phyloP scores from a whole-genome alignment of 2,329 filamentous ascomycete species.

The Alternaria arbusti region DNA sequence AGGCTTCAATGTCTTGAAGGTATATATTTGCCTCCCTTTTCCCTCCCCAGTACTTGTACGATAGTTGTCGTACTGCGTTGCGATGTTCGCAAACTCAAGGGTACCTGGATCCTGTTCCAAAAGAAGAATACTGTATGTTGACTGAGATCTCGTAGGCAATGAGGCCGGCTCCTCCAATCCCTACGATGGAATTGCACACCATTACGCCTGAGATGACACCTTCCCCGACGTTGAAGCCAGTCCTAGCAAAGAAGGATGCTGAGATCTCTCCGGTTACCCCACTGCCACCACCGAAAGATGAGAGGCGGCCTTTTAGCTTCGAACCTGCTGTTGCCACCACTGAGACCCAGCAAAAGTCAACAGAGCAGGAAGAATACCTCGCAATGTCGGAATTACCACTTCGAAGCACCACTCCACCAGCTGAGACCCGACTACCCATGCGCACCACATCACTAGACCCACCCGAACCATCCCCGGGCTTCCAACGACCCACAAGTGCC shows the following conservation, averaged over 20 bases:
- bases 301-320: constrained; percentile 35
- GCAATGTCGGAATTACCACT: not conserved
- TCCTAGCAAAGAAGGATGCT: constrained; percentile 16
- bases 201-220: constrained; percentile 42
- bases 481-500: not conserved
- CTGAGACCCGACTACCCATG: constrained; percentile 4
- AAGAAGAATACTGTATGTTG: not conserved
- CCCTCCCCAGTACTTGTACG: constrained; percentile 29
- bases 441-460: constrained; percentile 18
- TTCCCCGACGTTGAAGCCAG: constrained; percentile 29
- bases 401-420: constrained; percentile 3
- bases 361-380: not conserved
- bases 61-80: constrained; percentile 15
- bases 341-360: constrained; percentile 6
- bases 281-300: constrained; percentile 20
- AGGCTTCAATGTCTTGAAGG: constrained; percentile 46
- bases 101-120: constrained; percentile 7
- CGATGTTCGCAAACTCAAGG: constrained; percentile 12
- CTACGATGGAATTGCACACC: constrained; percentile 23
- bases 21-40: constrained; percentile 36
- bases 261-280: constrained; percentile 33
- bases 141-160: constrained; percentile 17
- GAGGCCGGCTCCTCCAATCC: constrained; percentile 26
- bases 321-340: constrained; percentile 13
- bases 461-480: constrained; percentile 2